Evolutionary conservation across 306 rosid species (phyloP), one percentile per base, ranked within the genome.

Genomic region (Chamaecrista fasciculata): DNA sequence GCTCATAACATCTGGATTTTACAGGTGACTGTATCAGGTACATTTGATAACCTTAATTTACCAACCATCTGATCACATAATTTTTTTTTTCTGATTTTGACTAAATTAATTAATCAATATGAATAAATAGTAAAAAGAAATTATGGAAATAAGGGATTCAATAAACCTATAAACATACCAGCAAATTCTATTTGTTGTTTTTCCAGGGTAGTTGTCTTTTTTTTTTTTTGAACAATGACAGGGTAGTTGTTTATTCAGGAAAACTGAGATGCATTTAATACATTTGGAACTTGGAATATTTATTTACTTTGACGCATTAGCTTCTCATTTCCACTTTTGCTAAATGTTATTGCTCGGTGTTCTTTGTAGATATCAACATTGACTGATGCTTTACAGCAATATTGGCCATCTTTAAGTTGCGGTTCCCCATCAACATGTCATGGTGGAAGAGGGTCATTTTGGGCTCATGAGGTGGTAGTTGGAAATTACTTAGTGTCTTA

Each of bases 321-420:
- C 24, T 42, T 59, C 62, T 10, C 20, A 49, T 67, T 76, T 74
- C 56, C 70, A 53, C 11, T 46, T 40, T 40, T 66, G 51, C 24
- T 19, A 33, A 51, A 14, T 62, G 25, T 19, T 16, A 15, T 46
- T 66, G 65, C 63, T 67, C 57, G 67, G 11, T 83, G 67, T 46
- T 62, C 36, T 74, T 71, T 76, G 83, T 81, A 94, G 99, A 82
- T 94, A 80, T 79, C 81, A 0, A 71, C 96, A 42, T 82, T 94
- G 87, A 74, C 40, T 40, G 70, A 72, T 68, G 88, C 76, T 66
- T 62, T 94, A 33, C 70, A 94, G 46, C 73, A 81, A 72, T 91
- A 87, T 75, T 94, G 99, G 99, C 95, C 99, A 14, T 82, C 97
- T 33, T 66, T 88, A 68, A 94, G 99, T 75, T 94, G 99, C 71